Conservation (phyloP, 441 rosid genomes). For the Euphorbia celastroides region DNA sequence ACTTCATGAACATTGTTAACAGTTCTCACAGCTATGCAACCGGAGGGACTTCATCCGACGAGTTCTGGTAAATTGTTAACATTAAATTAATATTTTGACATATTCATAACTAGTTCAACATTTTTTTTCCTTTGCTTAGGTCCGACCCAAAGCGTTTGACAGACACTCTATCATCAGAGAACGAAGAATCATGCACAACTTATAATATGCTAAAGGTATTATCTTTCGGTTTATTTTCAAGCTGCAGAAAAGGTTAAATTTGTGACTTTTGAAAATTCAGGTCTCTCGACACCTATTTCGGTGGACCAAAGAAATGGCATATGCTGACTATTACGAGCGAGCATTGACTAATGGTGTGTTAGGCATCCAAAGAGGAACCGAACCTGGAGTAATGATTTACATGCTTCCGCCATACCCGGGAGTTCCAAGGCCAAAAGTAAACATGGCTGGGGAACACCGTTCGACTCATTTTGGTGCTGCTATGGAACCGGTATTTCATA, state of each 20-base stretch:
- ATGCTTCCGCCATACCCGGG: constrained; percentile 84
- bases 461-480: constrained; percentile 88
- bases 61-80: constrained; percentile 71
- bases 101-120: neutral
- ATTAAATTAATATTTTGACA: neutral
- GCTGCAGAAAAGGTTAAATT: too few relatives aligned
- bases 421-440: constrained; percentile 62
- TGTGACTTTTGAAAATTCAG: constrained; percentile 29
- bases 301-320: constrained; percentile 85
- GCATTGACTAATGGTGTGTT: constrained; percentile 89
- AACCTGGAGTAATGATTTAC: constrained; percentile 93
- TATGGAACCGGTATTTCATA: constrained; percentile 74
- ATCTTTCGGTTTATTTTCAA: too few relatives aligned
- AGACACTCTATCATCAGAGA: constrained; percentile 47
- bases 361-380: constrained; percentile 80
- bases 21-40: constrained; percentile 87
- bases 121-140: constrained; percentile 36
- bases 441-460: constrained; percentile 85
- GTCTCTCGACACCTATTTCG: constrained; percentile 83
- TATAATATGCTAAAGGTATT: constrained; percentile 90
- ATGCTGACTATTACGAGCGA: constrained; percentile 93
- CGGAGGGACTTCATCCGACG: constrained; percentile 74
- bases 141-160: constrained; percentile 78
- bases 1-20: constrained; percentile 84
- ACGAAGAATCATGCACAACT: constrained; percentile 92